A percentile compares a stretch with the other conserved stretches of the same genome.
Conservation (phyloP, 2,329 filamentous ascomycete species). For the Penicillium glabrum region DNA sequence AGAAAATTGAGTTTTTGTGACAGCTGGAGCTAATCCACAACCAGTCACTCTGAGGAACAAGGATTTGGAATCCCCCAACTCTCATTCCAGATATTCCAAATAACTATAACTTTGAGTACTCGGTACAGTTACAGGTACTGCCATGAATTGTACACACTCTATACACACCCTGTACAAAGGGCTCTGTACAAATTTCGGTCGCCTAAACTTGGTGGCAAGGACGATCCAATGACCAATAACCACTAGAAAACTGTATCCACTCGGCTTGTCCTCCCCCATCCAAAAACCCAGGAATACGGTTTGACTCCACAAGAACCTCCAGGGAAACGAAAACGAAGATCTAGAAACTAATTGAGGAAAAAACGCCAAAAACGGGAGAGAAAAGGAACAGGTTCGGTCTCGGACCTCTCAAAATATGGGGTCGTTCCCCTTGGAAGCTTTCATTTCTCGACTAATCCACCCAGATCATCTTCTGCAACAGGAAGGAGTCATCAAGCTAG, state of each 20-base stretch:
- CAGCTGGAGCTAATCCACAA: constrained; percentile 4
- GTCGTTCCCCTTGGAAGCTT: not conserved
- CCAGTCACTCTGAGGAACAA: not conserved
- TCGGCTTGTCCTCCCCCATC: constrained; percentile 1
- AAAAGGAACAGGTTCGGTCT: constrained; percentile 7
- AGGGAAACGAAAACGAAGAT: not conserved
- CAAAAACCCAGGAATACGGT: not conserved
- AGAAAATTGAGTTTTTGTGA: constrained; percentile 4
- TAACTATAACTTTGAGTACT: not conserved
- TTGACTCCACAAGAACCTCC: constrained; percentile 12
- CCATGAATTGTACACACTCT: not conserved
- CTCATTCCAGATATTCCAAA: not conserved
- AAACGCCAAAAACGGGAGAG: not conserved
- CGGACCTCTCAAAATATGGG: not conserved
- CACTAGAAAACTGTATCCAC: constrained; percentile 4
- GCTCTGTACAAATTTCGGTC: not conserved
- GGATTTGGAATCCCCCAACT: not conserved
- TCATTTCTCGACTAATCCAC: not conserved
- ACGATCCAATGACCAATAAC: constrained; percentile 3
- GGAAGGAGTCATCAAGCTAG: constrained; percentile 14
- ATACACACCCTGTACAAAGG: not conserved
- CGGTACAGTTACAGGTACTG: not conserved
- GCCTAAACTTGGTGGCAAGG: constrained; percentile 2
- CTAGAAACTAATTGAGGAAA: not conserved
- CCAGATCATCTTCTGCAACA: constrained; percentile 3